Base-by-base conservation (phyloP, 73 alveolate species). In the Paramecium pentaurelia region DNA sequence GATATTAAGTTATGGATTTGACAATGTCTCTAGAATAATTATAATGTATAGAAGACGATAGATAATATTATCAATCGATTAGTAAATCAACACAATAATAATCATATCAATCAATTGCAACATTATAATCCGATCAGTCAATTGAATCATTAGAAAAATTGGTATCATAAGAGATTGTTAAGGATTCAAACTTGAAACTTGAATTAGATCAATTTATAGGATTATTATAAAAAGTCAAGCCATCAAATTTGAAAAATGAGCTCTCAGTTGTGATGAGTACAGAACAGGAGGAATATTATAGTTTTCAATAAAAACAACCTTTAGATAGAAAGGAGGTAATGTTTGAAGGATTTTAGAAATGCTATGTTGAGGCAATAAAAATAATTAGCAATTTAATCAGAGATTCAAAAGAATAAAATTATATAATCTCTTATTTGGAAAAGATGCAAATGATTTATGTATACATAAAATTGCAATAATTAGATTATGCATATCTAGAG, bases 361-460 rank as follows among this genome's bases (percentile, higher is more conserved):
- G 91, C 49, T 80, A 80, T 27, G 6, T 14, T 6, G 91, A 80
- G 22, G 71, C 77, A 9, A 36, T 75, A 16, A 75, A 38, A 75
- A 14, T 42, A 75, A 20, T 42, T 6, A 75, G 27, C 60, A 42
- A 64, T 64, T 28, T 34, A 32, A 4, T 73, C 4, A 73, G 37
- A 36, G 87, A 73, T 32, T 30, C 5, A 16, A 34, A 73, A n/a
- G 87, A 37, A 36, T 34, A 34, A 73, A 73, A 80, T 12, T 38
- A 40, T 27, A 36, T 49, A 9, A 27, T 42, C 8, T 25, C 49
- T 16, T 42, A 80, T 38, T 45, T 80, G 34, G 91, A 80, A 38
- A 80, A 80, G 49, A 80, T 80, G 91, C 32, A 80, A 18, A 80
- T 80, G 77, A 80, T 80, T n/a, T 80, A 80, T 49, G 91, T 80